Conservation (phyloP, 2,329 filamentous ascomycete genomes). For the Cercospora beticola region DNA sequence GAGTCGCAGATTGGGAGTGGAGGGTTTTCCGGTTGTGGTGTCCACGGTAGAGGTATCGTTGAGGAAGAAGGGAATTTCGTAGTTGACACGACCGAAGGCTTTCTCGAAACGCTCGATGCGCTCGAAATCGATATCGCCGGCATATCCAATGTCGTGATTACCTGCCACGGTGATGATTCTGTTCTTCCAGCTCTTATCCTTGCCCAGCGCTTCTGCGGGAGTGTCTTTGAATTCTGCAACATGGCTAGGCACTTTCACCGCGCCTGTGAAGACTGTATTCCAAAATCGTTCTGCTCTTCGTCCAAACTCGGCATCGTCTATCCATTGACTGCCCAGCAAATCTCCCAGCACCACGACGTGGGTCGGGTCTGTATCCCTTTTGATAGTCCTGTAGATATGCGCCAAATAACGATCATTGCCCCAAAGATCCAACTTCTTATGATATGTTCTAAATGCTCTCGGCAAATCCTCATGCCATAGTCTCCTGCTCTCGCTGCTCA, state of each 20-base stretch:
- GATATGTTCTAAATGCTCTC: slow-evolving; percentile 62
- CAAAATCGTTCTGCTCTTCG: slow-evolving; percentile 54
- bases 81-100: slow-evolving; percentile 84
- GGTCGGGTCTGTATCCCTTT: slow-evolving; percentile 81
- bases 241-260: slow-evolving; percentile 31
- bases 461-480: slow-evolving; percentile 60
- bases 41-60: slow-evolving; percentile 35
- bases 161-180: slow-evolving; percentile 86
- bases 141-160: slow-evolving; percentile 96
- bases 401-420: slow-evolving; percentile 95
- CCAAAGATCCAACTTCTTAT: slow-evolving; percentile 82
- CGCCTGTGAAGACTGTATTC: slow-evolving; percentile 31
- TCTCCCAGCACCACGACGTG: slow-evolving; percentile 90
- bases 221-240: slow-evolving; percentile 35
- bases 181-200: slow-evolving; percentile 63
- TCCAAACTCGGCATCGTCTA: slow-evolving; percentile 79
- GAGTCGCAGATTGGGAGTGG: slow-evolving; percentile 69
- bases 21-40: not conserved
- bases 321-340: slow-evolving; percentile 92
- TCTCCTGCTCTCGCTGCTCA: slow-evolving; percentile 24
- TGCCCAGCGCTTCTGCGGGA: slow-evolving; percentile 42
- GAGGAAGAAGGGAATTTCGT: slow-evolving; percentile 70
- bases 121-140: slow-evolving; percentile 78
- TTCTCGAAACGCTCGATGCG: slow-evolving; percentile 79
- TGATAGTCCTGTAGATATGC: slow-evolving; percentile 81